A percentile compares a stretch with the other conserved stretches of the same genome.
Conservation (phyloP, 176 grass and related monocot genomes). For the Oryza meridionalis region DNA sequence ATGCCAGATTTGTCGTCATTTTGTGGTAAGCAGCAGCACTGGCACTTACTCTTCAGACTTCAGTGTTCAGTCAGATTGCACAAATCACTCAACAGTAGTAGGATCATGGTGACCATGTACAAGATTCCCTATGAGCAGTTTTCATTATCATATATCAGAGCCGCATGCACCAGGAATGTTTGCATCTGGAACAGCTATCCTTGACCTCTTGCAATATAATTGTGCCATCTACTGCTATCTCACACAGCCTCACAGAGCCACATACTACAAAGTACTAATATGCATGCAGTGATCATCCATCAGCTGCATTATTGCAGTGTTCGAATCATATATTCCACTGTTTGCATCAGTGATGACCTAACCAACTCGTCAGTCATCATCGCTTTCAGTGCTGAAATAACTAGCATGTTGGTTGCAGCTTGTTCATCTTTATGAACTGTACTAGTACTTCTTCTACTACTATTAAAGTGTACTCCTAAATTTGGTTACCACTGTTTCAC, state of each 20-base stretch:
- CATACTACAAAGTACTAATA: background rate
- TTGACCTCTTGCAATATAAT: background rate
- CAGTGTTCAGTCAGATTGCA: conserved; percentile 7
- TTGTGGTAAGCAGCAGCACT: background rate
- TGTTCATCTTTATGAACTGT: conserved; percentile 12
- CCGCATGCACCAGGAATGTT: conserved; percentile 7
- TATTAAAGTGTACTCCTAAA: background rate
- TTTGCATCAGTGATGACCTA: conserved; percentile 29
- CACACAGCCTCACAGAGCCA: background rate
- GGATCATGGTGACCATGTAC: conserved; percentile 29
- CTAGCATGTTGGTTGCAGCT: conserved; percentile 16
- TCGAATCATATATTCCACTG: conserved; percentile 37
- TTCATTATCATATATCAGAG: background rate
- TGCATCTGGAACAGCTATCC: conserved; percentile 5
- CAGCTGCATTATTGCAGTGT: conserved; percentile 30
- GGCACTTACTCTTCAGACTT: background rate
- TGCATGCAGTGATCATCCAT: background rate
- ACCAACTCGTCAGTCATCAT: background rate
- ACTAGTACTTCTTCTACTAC: background rate
- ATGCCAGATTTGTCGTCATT: background rate
- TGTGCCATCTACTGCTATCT: background rate
- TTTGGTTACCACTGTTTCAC: conserved; percentile 17
- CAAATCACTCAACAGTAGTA: background rate
- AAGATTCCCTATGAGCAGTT: conserved; percentile 34
- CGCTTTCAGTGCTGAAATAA: conserved; percentile 1